Evolutionary conservation across 2,329 filamentous ascomycete species (phyloP).

Genomic region (Clonostachys chloroleuca): DNA sequence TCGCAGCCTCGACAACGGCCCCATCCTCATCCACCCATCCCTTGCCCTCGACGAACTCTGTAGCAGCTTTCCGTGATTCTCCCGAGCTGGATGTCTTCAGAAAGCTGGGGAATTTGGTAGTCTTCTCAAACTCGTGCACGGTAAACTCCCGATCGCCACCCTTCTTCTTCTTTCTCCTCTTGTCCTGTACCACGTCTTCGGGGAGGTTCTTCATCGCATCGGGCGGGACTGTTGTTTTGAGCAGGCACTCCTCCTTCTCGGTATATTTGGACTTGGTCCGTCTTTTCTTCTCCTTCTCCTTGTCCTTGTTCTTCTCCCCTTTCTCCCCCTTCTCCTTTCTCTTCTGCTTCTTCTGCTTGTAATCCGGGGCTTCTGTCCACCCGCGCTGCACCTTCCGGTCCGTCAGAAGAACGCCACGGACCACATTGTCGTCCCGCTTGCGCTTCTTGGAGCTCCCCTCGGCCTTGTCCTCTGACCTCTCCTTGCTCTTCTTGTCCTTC

Average conservation of each 20-base stretch:
- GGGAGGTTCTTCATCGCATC: conserved; percentile 34
- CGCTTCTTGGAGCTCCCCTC: conserved; percentile 23
- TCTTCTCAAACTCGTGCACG: conserved; percentile 88
- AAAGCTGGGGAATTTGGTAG: conserved; percentile 77
- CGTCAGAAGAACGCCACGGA: conserved; percentile 66
- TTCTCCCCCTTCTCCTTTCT: conserved; percentile 24
- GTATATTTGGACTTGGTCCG: conserved; percentile 73
- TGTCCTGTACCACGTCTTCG: conserved; percentile 35
- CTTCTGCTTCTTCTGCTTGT: conserved; percentile 37
- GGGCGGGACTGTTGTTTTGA: conserved; percentile 70
- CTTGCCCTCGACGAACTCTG: conserved; percentile 73
- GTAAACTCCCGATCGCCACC: conserved; percentile 49
- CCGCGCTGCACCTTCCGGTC: conserved; percentile 82
- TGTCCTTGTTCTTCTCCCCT: conserved; percentile 29
- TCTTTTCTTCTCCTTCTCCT: conserved; percentile 51
- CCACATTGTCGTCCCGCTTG: conserved; percentile 45
- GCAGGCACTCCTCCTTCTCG: conserved; percentile 74
- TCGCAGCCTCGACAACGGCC: conserved; percentile 59
- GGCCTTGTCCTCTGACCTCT: conserved; percentile 20
- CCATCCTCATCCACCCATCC: conserved; percentile 85
- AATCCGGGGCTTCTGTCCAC: conserved; percentile 68
- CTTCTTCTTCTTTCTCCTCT: conserved; percentile 58
- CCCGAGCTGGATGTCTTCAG: conserved; percentile 51
- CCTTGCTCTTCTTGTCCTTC: conserved; percentile 24
- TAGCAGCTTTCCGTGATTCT: conserved; percentile 16